Evolutionary conservation across 2,329 filamentous ascomycete genomes (phyloP).

Genomic region (Cladophialophora chaetospira): DNA sequence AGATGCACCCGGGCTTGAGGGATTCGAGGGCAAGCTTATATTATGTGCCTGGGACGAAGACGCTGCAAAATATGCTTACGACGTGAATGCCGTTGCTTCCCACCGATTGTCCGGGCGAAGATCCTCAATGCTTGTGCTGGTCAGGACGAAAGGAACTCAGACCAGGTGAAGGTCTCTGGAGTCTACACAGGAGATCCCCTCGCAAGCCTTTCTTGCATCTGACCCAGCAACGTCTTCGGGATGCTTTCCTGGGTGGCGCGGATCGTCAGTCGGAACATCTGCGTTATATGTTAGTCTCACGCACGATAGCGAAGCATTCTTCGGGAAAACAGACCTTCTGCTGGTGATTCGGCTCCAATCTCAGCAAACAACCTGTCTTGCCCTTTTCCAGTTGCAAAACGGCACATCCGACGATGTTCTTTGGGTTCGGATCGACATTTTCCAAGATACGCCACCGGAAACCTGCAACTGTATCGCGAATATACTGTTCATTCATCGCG

Average conservation of each 20-base stretch:
- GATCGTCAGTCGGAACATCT: slow-evolving; percentile 96
- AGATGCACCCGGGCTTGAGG: not conserved
- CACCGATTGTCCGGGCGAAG: no score
- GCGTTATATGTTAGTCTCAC: slow-evolving; percentile 21
- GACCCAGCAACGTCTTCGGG: slow-evolving; percentile 74
- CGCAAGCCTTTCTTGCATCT: slow-evolving; percentile 82
- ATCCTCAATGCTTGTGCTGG: not conserved
- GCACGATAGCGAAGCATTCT: no score
- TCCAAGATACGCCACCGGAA: slow-evolving; percentile 88
- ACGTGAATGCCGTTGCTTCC: not conserved
- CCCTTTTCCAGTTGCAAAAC: slow-evolving; percentile 75
- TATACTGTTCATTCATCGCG: slow-evolving; percentile 70
- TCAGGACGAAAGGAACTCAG: not conserved
- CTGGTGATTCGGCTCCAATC: slow-evolving; percentile 90
- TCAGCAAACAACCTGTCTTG: slow-evolving; percentile 90
- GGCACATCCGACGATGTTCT: slow-evolving; percentile 89
- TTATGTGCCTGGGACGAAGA: not conserved
- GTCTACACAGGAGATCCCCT: slow-evolving; percentile 43
- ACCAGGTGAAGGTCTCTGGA: not conserved
- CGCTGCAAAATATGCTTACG: slow-evolving; percentile 4
- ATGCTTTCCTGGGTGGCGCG: slow-evolving; percentile 91
- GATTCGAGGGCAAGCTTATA: not conserved
- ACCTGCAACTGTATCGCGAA: slow-evolving; percentile 69
- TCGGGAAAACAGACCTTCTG: slow-evolving; percentile 87
- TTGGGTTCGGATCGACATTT: slow-evolving; percentile 85